These are phyloP conservation scores for Suillus decipiens DNA, from an alignment of 768 basidiomycete genomes.

Conservation along the genomic window DNA sequence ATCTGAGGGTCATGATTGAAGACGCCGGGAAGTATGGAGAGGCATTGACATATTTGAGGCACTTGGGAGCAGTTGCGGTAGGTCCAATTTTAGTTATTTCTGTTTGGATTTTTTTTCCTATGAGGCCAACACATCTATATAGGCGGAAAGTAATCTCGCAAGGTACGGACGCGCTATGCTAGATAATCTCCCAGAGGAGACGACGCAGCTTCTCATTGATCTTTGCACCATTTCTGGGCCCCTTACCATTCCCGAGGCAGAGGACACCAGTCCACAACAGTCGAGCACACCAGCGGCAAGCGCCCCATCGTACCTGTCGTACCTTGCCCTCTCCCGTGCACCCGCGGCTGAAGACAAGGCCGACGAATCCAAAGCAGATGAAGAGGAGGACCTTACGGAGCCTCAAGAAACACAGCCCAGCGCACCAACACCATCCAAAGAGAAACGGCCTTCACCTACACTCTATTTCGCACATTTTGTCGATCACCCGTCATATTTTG, in stretches of 20 bases:
- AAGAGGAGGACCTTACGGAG: slow-evolving; percentile 21
- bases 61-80: slow-evolving; percentile 78
- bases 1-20: slow-evolving; percentile 91
- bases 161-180: slow-evolving; percentile 89
- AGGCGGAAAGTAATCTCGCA: slow-evolving; percentile 87
- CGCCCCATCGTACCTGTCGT: slow-evolving; percentile 72
- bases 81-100: slow-evolving; percentile 32
- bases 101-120: not conserved
- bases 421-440: slow-evolving; percentile 18
- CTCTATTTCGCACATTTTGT: slow-evolving; percentile 95
- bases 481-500: slow-evolving; percentile 81
- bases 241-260: slow-evolving; percentile 43
- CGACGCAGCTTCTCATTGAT: slow-evolving; percentile 89
- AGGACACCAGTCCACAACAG: slow-evolving; percentile 34
- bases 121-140: not conserved
- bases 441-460: slow-evolving; percentile 72
- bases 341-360: slow-evolving; percentile 32
- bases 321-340: slow-evolving; percentile 71
- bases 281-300: slow-evolving; percentile 29
- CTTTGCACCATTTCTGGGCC: slow-evolving; percentile 74
- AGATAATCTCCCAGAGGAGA: slow-evolving; percentile 79
- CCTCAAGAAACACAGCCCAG: slow-evolving; percentile 27
- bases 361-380: slow-evolving; percentile 12
- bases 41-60: slow-evolving; percentile 78
- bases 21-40: slow-evolving; percentile 76